Evolutionary conservation across 768 basidiomycete species (phyloP).

Genomic region (Porphyrellus cyaneotinctus): DNA sequence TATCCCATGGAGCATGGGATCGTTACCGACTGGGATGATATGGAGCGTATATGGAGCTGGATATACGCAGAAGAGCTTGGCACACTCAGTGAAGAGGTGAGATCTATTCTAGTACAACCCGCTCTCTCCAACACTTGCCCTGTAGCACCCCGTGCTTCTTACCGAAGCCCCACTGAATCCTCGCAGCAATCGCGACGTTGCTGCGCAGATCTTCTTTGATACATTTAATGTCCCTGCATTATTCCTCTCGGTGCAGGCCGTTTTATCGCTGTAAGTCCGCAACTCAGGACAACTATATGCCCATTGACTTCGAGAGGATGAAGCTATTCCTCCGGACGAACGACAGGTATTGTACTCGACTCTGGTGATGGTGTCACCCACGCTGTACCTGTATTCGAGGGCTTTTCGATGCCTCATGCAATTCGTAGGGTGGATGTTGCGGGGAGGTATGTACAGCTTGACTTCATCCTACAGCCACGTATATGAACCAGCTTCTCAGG

Average conservation of each 20-base stretch:
- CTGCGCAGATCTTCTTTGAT: conserved; percentile 99
- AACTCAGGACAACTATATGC: neutral
- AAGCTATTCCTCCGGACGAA: conserved; percentile 97
- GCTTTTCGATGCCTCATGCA: conserved; percentile 98
- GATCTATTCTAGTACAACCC: conserved; percentile 10
- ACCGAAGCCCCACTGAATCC: conserved; percentile 99
- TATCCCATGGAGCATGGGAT: conserved; percentile 99
- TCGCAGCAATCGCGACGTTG: conserved; percentile 90
- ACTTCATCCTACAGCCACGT: neutral
- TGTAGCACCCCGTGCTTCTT: conserved; percentile 91
- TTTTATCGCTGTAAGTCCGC: conserved; percentile 81
- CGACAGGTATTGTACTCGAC: conserved; percentile 98
- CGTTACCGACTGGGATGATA: conserved; percentile 99
- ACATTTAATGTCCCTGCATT: conserved; percentile 99
- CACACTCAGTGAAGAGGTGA: conserved; percentile 93
- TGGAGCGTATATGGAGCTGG: conserved; percentile 99
- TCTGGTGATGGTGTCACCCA: conserved; percentile 99
- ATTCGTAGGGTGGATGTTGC: conserved; percentile 95
- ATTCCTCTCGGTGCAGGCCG: conserved; percentile 95
- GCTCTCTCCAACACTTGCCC: conserved; percentile 10
- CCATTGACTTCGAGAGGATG: conserved; percentile 11
- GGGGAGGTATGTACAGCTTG: conserved; percentile 59
- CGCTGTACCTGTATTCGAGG: conserved; percentile 97
- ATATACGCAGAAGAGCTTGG: conserved; percentile 95
- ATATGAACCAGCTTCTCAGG: conserved; percentile 38